Percentiles rank a stretch among this genome's conserved stretches.
These are phyloP conservation scores for Entomophthora muscae DNA, from an alignment of 371 early-diverging fungal species.

Conservation along the genomic window DNA sequence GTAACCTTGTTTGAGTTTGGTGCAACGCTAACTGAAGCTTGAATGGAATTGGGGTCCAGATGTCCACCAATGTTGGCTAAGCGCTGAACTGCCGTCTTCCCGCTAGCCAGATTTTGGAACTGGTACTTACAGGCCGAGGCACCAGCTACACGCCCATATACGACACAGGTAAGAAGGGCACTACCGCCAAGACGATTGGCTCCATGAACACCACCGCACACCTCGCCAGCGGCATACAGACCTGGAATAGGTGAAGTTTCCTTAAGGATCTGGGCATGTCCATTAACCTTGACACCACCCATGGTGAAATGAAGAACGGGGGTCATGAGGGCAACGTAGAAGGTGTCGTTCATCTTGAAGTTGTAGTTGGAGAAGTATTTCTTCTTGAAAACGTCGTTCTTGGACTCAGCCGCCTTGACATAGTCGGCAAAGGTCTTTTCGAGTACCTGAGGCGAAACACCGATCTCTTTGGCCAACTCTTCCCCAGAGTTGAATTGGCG, in stretches of 20 bases:
- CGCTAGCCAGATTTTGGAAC: slow-evolving; percentile 26
- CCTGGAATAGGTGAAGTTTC: slow-evolving; percentile 42
- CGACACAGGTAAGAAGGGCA: slow-evolving; percentile 83
- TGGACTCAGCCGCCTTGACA: slow-evolving; percentile 52
- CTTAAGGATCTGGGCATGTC: slow-evolving; percentile 48
- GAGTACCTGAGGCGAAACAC: slow-evolving; percentile 42
- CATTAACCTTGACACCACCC: slow-evolving; percentile 89
- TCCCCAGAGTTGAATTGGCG: slow-evolving; percentile 49
- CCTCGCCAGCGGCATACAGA: slow-evolving; percentile 83
- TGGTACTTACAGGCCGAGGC: slow-evolving; percentile 44
- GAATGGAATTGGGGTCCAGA: slow-evolving; percentile 31
- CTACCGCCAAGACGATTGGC: slow-evolving; percentile 75
- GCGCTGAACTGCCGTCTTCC: slow-evolving; percentile 40
- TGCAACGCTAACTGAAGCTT: slow-evolving; percentile 24
- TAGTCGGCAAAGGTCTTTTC: slow-evolving; percentile 63
- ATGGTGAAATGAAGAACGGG: slow-evolving; percentile 93
- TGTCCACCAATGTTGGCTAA: slow-evolving; percentile 53
- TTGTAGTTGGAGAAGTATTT: slow-evolving; percentile 73
- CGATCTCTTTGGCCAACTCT: slow-evolving; percentile 67
- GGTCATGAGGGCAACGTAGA: slow-evolving; percentile 72
- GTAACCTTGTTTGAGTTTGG: slow-evolving; percentile 33
- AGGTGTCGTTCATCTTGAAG: slow-evolving; percentile 48
- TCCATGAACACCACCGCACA: slow-evolving; percentile 73
- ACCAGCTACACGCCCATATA: slow-evolving; percentile 91
- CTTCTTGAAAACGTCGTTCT: slow-evolving; percentile 77